Percentiles rank a stretch among this genome's conserved stretches.
phyloP scores from a whole-genome alignment of 768 basidiomycete species.

The Mycena maculata region DNA sequence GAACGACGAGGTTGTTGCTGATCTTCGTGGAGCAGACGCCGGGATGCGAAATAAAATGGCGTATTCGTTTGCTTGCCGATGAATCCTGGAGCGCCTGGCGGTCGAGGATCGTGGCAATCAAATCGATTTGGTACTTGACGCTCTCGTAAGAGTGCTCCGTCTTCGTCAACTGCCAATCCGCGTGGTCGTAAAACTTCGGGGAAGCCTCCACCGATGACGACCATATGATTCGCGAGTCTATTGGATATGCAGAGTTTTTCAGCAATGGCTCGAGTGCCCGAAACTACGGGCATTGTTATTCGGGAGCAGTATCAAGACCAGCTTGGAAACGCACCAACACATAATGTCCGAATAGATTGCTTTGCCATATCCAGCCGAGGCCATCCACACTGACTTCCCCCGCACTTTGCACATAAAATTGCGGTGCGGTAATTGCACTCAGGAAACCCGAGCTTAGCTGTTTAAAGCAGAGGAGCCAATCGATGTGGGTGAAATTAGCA shows the following conservation, averaged over 20 bases:
- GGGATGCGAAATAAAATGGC: slow-evolving; percentile 77
- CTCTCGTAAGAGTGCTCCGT: slow-evolving; percentile 74
- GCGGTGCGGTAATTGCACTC: slow-evolving; percentile 62
- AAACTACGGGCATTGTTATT: slow-evolving; percentile 57
- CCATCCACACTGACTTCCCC: slow-evolving; percentile 76
- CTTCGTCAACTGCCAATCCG: slow-evolving; percentile 79
- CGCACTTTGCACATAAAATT: slow-evolving; percentile 64
- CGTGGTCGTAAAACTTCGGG: slow-evolving; percentile 63
- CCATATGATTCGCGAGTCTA: slow-evolving; percentile 78
- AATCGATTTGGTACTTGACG: slow-evolving; percentile 82
- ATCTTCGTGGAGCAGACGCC: slow-evolving; percentile 78
- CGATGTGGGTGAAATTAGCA: slow-evolving; percentile 64
- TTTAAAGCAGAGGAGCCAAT: slow-evolving; percentile 58
- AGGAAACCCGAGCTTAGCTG: slow-evolving; percentile 63
- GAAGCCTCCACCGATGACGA: slow-evolving; percentile 77
- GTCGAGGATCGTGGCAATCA: slow-evolving; percentile 70
- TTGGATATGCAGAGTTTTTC: slow-evolving; percentile 52
- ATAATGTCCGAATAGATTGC: slow-evolving; percentile 87
- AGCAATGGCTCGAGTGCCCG: slow-evolving; percentile 70
- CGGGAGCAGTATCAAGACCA: neutral
- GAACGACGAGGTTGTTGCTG: slow-evolving; percentile 53
- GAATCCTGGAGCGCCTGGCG: slow-evolving; percentile 48
- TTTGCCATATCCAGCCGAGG: slow-evolving; percentile 87
- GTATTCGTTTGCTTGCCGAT: slow-evolving; percentile 44
- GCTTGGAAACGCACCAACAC: slow-evolving; percentile 64